Evolutionary conservation across 179 eudicot genomes (phyloP).

Genomic region (Nepenthes alata): DNA sequence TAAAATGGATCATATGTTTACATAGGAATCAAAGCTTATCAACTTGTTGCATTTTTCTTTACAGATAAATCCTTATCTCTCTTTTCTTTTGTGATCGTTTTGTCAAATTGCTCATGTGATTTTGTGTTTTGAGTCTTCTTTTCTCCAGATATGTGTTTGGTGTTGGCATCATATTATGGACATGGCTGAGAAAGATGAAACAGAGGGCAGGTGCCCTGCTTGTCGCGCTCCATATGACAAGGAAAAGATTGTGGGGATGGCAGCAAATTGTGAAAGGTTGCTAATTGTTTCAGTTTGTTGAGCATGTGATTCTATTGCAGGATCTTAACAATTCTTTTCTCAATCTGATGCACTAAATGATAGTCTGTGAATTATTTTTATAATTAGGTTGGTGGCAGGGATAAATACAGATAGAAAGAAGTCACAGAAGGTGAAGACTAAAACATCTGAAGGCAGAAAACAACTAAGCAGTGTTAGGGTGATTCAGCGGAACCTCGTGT

Average conservation of each 20-base stretch:
- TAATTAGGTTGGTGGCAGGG: slow-evolving; percentile 56
- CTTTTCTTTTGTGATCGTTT: no score
- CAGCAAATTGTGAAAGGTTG: slow-evolving; percentile 56
- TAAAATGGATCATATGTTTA: no score
- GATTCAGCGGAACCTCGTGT: slow-evolving; percentile 79
- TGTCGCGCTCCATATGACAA: slow-evolving; percentile 76
- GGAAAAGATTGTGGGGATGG: slow-evolving; percentile 65
- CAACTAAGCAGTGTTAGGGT: slow-evolving; percentile 82
- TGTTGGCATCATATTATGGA: slow-evolving; percentile 99
- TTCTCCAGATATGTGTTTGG: slow-evolving; percentile 92
- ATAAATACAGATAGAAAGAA: slow-evolving; percentile 55
- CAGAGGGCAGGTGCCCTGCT: slow-evolving; percentile 84
- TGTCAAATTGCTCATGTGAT: background rate
- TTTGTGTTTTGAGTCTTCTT: background rate
- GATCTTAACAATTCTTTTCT: no score
- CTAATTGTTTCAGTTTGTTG: slow-evolving; percentile 7
- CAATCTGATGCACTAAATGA: background rate
- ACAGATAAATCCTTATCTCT: no score
- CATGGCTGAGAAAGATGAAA: slow-evolving; percentile 88
- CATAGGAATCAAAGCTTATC: no score
- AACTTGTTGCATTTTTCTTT: no score
- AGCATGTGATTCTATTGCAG: background rate
- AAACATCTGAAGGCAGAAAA: slow-evolving; percentile 64
- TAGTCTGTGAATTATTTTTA: background rate
- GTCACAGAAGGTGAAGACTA: slow-evolving; percentile 55